Conservation (phyloP, 1,284 basidiomycete species). For the Calocybe gambosa region DNA sequence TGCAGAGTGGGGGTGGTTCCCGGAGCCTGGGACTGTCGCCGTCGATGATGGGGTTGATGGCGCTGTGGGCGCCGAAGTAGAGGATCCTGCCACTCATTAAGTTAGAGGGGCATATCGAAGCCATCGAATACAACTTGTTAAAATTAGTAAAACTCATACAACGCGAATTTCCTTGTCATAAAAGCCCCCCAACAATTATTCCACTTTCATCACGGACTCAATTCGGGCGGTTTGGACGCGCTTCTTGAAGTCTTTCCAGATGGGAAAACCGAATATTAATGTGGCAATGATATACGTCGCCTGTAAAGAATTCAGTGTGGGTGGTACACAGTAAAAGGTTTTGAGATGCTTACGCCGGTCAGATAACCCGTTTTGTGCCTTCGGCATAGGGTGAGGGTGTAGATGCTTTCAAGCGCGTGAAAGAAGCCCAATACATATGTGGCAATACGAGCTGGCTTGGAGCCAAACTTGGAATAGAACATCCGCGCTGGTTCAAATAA, state of each 20-base stretch:
- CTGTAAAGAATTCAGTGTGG: constrained; percentile 25
- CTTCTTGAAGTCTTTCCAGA: constrained; percentile 45
- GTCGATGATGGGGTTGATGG: no score
- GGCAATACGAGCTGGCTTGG: constrained; percentile 11
- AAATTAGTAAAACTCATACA: no score
- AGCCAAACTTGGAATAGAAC: constrained; percentile 17
- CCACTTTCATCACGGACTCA: constrained; percentile 67
- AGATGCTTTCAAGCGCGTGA: constrained; percentile 50
- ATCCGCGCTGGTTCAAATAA: constrained; percentile 23
- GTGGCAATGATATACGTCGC: constrained; percentile 45
- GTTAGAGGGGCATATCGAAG: neutral
- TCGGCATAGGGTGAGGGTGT: constrained; percentile 45
- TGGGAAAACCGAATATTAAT: constrained; percentile 45
- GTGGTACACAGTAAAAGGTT: neutral
- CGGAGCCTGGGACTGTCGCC: constrained; percentile 19
- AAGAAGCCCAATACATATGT: constrained; percentile 18
- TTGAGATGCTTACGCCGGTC: constrained; percentile 42
- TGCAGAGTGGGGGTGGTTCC: constrained; percentile 40
- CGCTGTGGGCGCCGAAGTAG: neutral
- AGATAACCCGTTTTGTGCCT: constrained; percentile 49
- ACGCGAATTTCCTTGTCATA: no score
- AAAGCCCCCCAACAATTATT: constrained; percentile 26
- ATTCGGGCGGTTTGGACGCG: constrained; percentile 62
- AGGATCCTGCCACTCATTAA: neutral
- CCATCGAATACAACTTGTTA: no score